phyloP scores from a whole-genome alignment of 768 basidiomycete genomes.

The Lenzites betulinus region DNA sequence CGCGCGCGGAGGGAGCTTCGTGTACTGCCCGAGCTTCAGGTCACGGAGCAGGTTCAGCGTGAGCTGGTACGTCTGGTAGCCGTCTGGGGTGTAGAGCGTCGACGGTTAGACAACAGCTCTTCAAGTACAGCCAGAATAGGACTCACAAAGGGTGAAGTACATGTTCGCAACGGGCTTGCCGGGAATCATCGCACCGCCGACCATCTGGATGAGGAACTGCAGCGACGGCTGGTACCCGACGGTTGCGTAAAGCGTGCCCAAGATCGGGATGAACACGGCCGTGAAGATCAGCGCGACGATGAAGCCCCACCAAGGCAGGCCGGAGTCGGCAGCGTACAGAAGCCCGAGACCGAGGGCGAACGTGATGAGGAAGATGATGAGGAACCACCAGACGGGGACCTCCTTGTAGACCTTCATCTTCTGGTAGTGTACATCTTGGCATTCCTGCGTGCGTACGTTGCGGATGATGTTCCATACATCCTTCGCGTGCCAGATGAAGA shows the following conservation, averaged over 20 bases:
- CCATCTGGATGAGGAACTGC: slow-evolving; percentile 48
- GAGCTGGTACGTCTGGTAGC: slow-evolving; percentile 40
- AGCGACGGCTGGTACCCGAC: slow-evolving; percentile 36
- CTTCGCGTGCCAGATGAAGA: slow-evolving; percentile 20
- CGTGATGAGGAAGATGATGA: slow-evolving; percentile 40
- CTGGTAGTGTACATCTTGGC: slow-evolving; percentile 53
- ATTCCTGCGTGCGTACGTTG: slow-evolving; percentile 26
- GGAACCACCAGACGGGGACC: slow-evolving; percentile 54
- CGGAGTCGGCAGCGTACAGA: slow-evolving; percentile 51
- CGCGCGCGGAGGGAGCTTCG: slow-evolving; percentile 62
- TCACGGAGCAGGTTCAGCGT: slow-evolving; percentile 47
- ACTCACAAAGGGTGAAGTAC: slow-evolving; percentile 27
- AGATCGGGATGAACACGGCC: slow-evolving; percentile 50
- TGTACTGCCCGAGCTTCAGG: slow-evolving; percentile 55
- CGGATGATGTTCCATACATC: slow-evolving; percentile 22
- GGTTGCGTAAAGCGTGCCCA: slow-evolving; percentile 55
- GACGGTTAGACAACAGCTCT: neutral
- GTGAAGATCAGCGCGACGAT: slow-evolving; percentile 56
- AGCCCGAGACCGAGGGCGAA: slow-evolving; percentile 54
- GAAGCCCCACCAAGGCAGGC: slow-evolving; percentile 54
- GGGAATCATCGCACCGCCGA: slow-evolving; percentile 49
- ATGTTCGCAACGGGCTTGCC: slow-evolving; percentile 55
- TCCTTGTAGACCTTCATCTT: slow-evolving; percentile 51
- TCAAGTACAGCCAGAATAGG: neutral
- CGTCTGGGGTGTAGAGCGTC: slow-evolving; percentile 31